A percentile compares a stretch with the other conserved stretches of the same genome.
Conservation (phyloP, 257 asterid species). For the Salvia hispanica region DNA sequence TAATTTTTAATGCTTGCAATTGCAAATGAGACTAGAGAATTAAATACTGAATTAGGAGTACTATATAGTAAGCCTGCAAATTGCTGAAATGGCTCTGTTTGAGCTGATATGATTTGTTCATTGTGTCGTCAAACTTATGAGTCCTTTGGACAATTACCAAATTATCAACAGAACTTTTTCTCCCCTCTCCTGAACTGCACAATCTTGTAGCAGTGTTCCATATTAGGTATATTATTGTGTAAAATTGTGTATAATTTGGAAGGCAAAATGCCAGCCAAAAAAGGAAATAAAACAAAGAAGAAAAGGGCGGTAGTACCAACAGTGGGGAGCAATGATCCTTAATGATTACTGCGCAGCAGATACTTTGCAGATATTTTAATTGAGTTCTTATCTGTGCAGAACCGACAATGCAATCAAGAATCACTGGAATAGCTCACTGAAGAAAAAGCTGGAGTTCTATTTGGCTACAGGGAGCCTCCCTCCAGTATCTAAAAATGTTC, state of each 20-base stretch:
- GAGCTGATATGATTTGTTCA: slow-evolving; percentile 7
- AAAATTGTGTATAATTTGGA: slow-evolving; percentile 2
- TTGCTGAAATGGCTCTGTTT: slow-evolving; percentile 9
- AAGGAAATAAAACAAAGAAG: neutral
- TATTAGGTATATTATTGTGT: neutral
- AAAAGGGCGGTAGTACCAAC: neutral
- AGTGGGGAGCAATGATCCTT: neutral
- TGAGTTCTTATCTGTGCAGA: slow-evolving; percentile 51
- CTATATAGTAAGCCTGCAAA: neutral
- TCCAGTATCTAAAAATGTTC: slow-evolving; percentile 54
- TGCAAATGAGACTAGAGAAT: slow-evolving; percentile 14
- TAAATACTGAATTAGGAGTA: neutral
- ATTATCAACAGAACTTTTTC: neutral
- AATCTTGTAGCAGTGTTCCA: neutral
- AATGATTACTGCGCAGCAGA: neutral
- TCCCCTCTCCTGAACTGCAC: neutral
- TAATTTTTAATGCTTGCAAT: neutral
- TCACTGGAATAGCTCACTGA: slow-evolving; percentile 98
- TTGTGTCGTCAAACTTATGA: neutral
- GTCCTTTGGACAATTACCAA: neutral
- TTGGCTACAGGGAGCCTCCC: slow-evolving; percentile 89
- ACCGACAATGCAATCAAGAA: slow-evolving; percentile 97
- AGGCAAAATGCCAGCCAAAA: neutral
- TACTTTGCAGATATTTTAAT: slow-evolving; percentile 23
- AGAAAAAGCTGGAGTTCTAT: slow-evolving; percentile 89